A percentile compares a stretch with the other conserved stretches of the same genome.
These are phyloP conservation scores for Aspergillus versicolor DNA, from an alignment of 2,329 filamentous ascomycete species.

Conservation along the genomic window DNA sequence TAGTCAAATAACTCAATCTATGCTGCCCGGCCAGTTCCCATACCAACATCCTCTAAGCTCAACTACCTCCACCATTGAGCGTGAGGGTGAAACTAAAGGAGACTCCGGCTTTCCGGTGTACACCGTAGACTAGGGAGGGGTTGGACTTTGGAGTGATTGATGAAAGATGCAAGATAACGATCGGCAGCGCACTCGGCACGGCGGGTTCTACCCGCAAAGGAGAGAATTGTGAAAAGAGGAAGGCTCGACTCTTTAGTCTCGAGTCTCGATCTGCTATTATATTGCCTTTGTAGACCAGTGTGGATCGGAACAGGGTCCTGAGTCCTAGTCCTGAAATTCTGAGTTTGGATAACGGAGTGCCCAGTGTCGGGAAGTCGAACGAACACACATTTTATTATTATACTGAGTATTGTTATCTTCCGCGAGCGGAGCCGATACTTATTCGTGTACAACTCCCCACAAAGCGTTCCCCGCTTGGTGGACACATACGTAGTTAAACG, in stretches of 20 bases:
- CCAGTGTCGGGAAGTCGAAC: neutral
- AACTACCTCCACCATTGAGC: neutral
- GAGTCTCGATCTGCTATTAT: neutral
- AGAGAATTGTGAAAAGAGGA: neutral
- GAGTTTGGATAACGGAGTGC: neutral
- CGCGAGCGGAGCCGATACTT: neutral
- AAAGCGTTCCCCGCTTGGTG: neutral
- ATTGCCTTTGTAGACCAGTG: neutral
- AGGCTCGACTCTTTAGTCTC: neutral
- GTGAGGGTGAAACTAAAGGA: neutral
- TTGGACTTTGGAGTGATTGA: neutral
- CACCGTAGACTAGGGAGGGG: neutral
- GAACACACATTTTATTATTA: neutral
- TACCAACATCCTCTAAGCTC: too few species aligned
- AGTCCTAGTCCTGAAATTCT: neutral
- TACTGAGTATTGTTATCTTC: neutral
- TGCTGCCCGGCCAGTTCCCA: too few species aligned
- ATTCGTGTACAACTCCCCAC: neutral
- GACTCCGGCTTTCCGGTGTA: neutral
- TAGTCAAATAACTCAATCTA: neutral
- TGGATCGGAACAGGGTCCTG: neutral
- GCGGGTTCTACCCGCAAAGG: neutral
- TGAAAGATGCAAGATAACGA: slow-evolving; percentile 11
- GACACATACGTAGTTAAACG: neutral
- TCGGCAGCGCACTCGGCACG: neutral